Evolutionary conservation across 306 rosid species (phyloP).

Genomic region (Albizia julibrissin): DNA sequence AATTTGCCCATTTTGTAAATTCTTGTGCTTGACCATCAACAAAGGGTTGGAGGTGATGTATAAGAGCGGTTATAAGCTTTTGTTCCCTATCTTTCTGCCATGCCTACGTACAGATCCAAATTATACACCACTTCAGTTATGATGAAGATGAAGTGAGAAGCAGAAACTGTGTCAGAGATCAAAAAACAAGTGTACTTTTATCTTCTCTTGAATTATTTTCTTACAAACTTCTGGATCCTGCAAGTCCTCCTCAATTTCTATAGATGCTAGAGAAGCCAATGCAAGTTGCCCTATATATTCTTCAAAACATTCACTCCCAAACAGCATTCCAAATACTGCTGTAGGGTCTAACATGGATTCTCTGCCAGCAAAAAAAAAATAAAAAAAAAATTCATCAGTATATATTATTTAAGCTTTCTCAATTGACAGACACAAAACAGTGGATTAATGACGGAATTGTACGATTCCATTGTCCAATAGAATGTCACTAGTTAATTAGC

Average conservation of each 20-base stretch:
- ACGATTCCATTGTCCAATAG: too few relatives aligned
- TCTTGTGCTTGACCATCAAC: constrained; percentile 68
- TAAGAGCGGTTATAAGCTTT: constrained; percentile 59
- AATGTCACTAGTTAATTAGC: too few relatives aligned
- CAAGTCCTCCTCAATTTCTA: constrained; percentile 62
- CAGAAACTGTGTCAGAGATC: background rate
- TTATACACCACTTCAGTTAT: constrained; percentile 5
- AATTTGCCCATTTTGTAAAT: constrained; percentile 67
- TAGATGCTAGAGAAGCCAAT: constrained; percentile 66
- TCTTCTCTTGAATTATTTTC: constrained; percentile 67
- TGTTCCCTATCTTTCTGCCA: constrained; percentile 83
- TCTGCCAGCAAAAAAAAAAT: constrained; percentile 34
- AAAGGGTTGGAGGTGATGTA: constrained; percentile 69
- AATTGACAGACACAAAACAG: background rate
- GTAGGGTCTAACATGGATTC: constrained; percentile 90
- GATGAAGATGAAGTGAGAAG: background rate
- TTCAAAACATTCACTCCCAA: constrained; percentile 88
- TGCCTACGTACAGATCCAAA: constrained; percentile 51
- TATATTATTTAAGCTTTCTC: too few relatives aligned
- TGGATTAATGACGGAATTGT: too few relatives aligned
- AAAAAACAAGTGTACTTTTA: constrained; percentile 50
- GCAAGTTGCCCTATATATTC: constrained; percentile 90
- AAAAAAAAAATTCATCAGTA: too few relatives aligned
- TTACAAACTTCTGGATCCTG: constrained; percentile 55
- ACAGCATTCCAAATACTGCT: constrained; percentile 94